These are phyloP conservation scores for Phytophthora ramorum DNA, from an alignment of 352 stramenopile species.

Conservation along the genomic window DNA sequence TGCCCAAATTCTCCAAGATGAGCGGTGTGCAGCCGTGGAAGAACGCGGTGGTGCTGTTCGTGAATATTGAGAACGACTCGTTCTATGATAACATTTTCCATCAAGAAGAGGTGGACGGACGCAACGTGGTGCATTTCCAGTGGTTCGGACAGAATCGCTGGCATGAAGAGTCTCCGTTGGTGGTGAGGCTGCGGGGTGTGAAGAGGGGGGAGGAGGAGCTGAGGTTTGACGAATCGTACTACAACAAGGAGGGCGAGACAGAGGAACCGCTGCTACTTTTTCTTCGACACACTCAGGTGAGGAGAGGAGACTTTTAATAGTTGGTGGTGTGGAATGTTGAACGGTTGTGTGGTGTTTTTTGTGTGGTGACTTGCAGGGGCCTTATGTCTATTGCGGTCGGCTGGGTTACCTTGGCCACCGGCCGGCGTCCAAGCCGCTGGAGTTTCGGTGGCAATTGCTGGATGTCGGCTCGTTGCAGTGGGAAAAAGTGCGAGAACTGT, in stretches of 20 bases:
- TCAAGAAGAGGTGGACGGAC: slow-evolving; percentile 25
- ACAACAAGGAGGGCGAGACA: slow-evolving; percentile 12
- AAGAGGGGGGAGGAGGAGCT: slow-evolving; percentile 41
- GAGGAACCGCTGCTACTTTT: slow-evolving; percentile 57
- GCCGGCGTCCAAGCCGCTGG: slow-evolving; percentile 39
- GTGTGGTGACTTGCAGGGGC: slow-evolving; percentile 22
- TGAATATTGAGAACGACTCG: slow-evolving; percentile 47
- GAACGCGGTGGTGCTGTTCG: slow-evolving; percentile 64
- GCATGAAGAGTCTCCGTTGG: slow-evolving; percentile 34
- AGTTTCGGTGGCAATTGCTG: slow-evolving; percentile 76
- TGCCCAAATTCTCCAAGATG: slow-evolving; percentile 49
- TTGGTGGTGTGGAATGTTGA: neutral
- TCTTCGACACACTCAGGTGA: slow-evolving; percentile 51
- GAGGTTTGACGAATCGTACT: slow-evolving; percentile 38
- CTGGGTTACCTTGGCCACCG: slow-evolving; percentile 59
- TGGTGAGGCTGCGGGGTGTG: slow-evolving; percentile 37
- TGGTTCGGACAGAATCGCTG: slow-evolving; percentile 59
- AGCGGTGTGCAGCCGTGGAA: slow-evolving; percentile 59
- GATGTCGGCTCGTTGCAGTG: slow-evolving; percentile 43
- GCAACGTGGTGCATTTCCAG: slow-evolving; percentile 49
- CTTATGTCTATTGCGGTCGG: slow-evolving; percentile 75
- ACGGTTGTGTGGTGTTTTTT: neutral
- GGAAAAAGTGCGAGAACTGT: slow-evolving; percentile 18
- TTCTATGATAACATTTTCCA: slow-evolving; percentile 62
- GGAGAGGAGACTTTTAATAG: neutral